phyloP scores from a whole-genome alignment of 768 basidiomycete genomes.

The Rhodocollybia butyracea region DNA sequence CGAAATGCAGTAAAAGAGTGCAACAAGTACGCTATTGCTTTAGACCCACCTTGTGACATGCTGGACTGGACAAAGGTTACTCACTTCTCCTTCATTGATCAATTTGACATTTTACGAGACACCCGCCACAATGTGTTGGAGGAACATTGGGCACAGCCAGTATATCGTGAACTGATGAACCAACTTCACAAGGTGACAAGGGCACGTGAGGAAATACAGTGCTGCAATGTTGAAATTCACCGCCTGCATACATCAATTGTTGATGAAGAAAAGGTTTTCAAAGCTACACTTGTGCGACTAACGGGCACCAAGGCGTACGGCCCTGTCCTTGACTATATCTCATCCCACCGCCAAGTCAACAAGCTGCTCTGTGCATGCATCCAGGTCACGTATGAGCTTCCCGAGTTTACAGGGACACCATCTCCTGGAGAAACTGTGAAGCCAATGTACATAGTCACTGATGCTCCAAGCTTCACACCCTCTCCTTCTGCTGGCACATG shows the following conservation, averaged over 20 bases:
- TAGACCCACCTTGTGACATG: slow-evolving; percentile 14
- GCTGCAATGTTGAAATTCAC: slow-evolving; percentile 29
- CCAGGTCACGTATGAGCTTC: background rate
- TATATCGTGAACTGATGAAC: slow-evolving; percentile 20
- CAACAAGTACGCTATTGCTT: slow-evolving; percentile 21
- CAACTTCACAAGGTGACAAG: slow-evolving; percentile 22
- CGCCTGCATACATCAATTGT: slow-evolving; percentile 21
- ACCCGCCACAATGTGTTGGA: slow-evolving; percentile 23
- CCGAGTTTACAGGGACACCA: background rate
- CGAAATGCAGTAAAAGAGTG: slow-evolving; percentile 25
- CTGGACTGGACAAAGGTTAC: slow-evolving; percentile 18
- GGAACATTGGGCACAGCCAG: slow-evolving; percentile 24
- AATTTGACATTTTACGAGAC: slow-evolving; percentile 30
- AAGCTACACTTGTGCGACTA: background rate
- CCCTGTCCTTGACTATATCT: background rate
- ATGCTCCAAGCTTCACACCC: too few species aligned
- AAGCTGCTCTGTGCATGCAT: background rate
- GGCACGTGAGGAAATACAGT: slow-evolving; percentile 26
- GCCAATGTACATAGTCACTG: background rate
- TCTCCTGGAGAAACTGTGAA: background rate
- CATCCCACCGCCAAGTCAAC: background rate
- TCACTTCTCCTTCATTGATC: slow-evolving; percentile 17
- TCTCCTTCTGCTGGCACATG: background rate
- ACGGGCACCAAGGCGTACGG: background rate
- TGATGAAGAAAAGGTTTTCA: slow-evolving; percentile 16